Base-by-base conservation (phyloP, 768 basidiomycete genomes). In the Trametes elegans region DNA sequence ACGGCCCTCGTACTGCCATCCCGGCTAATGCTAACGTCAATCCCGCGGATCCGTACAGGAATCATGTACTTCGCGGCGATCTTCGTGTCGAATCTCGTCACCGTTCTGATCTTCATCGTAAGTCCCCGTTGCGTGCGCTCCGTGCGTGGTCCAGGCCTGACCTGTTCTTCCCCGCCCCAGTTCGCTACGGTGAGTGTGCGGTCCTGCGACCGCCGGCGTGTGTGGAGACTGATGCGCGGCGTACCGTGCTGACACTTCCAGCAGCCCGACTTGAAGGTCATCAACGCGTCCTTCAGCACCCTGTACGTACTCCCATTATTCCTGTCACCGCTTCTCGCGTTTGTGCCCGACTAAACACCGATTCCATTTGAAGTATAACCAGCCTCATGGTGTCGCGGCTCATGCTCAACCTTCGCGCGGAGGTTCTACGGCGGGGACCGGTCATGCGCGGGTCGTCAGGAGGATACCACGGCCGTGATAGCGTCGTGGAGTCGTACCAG, bases 201-300 rank as follows among this genome's bases (percentile, higher is more conserved):
- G 42, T 52, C 41, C 50, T 53, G 51, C n/a, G 51, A 23, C 51
- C 51, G 51, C 51, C 34, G 29, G 40, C 23, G 45, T 28, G 27
- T 46, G 55, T 58, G 9, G 10, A 23, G 35, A 31, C 19, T 38
- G 13, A 44, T 29, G 35, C 39, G 24, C 49, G 52, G 34, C 11
- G 18, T 14, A 26, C 36, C 38, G 34, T 59, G 52, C 35, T 49
- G 9, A 41, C 45, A 31, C 32, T 0, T 48, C 19, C 10, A 35
- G 28, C 50, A 66, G 65, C 45, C 53, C 43, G 65, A 64, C 44
- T 52, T 66, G 26, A 66, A 66, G 48, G 65, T 59, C 46, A 57
- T 66, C 35, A 66, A 66, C 48, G 65, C 65, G 4, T 64, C 63
- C 31, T 66, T 66, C 62, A 66, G 65, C 39, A 66, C 63, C 13